These are phyloP conservation scores for Xylaria sp. DNA, from an alignment of 2,329 filamentous ascomycete genomes.

Conservation along the genomic window DNA sequence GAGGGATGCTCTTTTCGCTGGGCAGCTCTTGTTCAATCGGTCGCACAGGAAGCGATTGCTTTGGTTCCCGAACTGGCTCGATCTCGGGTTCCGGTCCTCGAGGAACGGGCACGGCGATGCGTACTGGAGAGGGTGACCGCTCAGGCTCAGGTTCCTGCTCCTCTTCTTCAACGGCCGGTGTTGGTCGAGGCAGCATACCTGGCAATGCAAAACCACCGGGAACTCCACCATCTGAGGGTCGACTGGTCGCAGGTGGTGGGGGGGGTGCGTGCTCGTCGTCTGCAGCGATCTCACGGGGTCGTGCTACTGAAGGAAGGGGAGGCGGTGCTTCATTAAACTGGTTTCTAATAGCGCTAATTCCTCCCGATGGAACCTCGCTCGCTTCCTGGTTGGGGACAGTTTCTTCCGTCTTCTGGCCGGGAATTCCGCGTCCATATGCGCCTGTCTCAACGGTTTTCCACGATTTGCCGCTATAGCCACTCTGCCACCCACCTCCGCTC, in stretches of 20 bases:
- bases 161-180: constrained; percentile 60
- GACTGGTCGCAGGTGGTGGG: constrained; percentile 66
- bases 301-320: constrained; percentile 54
- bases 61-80: constrained; percentile 57
- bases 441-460: constrained; percentile 85
- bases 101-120: constrained; percentile 83
- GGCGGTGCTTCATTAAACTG: constrained; percentile 80
- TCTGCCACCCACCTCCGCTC: constrained; percentile 81
- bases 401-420: constrained; percentile 69
- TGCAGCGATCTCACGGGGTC: constrained; percentile 28
- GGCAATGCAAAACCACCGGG: constrained; percentile 79
- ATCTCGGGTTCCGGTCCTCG: constrained; percentile 62
- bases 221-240: constrained; percentile 54
- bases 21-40: constrained; percentile 68
- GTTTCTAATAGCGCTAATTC: constrained; percentile 77
- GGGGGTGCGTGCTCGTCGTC: constrained; percentile 61
- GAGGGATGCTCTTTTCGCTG: constrained; percentile 66
- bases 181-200: constrained; percentile 69
- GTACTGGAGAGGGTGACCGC: constrained; percentile 75
- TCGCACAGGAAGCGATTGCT: constrained; percentile 66
- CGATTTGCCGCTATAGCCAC: constrained; percentile 85
- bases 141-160: constrained; percentile 48
- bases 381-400: constrained; percentile 51
- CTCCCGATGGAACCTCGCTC: constrained; percentile 63
- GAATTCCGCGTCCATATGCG: constrained; percentile 68